Evolutionary conservation across 1,139 yeast genomes (phyloP), one percentile per base, ranked within the genome.

Genomic region (Wickerhamomyces sp.): DNA sequence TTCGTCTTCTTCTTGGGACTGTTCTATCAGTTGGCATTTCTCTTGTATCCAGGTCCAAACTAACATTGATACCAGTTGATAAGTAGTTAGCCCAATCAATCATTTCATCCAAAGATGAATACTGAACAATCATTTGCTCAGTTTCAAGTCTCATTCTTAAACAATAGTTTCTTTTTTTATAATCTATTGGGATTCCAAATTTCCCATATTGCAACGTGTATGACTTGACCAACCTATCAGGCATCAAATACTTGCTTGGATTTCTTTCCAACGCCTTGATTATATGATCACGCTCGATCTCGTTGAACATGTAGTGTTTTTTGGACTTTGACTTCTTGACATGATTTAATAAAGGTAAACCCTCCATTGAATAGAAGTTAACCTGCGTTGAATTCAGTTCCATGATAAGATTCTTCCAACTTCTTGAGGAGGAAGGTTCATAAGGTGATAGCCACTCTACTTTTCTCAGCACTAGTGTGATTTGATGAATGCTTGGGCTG

Each of bases 301-400:
- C 53, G 8, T 56, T 56, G 49, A 60, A 55, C 33, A 50, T 55
- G 34, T 51, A 52, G 42, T 50, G 51, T 15, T 48, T 53, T 40
- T 49, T 53, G 4, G 51, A 46, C 42, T 51, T 51, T 27, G 47
- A 37, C 15, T 34, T 45, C 35, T 51, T 50, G 37, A 49, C 49
- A 13, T 41, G 42, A 30, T 51, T 41, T 27, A 53, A 37, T 27
- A 53, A 39, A 4, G 59, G 55, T 29, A 58, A 43, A 7, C 61
- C 59, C 39, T 67, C 67, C 5, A 66, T 59, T 27, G 62, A 52
- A 59, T 84, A 84, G 44, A 85, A 69, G 61, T 84, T 85, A 34
- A 85, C 61, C 64, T 85, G 93, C 1, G 93, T 85, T 2, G 88
- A 81, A 64, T 85, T 85, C 34, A 85, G 65, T 58, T 85, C 93